A percentile compares a stretch with the other conserved stretches of the same genome.
These are phyloP conservation scores for Stygiomarasmius scandens DNA, from an alignment of 1,284 basidiomycete genomes.

Conservation along the genomic window DNA sequence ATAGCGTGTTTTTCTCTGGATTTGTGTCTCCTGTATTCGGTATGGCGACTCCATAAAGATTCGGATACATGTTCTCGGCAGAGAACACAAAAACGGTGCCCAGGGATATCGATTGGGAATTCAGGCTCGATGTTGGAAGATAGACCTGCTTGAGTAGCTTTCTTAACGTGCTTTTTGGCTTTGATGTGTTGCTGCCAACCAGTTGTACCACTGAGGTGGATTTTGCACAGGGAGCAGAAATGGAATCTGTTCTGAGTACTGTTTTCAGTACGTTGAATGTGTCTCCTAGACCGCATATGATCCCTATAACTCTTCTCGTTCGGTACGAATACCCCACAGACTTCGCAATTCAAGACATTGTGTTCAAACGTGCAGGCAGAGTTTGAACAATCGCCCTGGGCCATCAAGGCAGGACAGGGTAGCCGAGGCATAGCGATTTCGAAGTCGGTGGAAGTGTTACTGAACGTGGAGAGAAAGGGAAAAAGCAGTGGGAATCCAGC, in stretches of 20 bases:
- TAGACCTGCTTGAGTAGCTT: conserved; percentile 9
- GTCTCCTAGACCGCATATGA: conserved; percentile 31
- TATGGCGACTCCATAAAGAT: conserved; percentile 35
- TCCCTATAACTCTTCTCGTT: conserved; percentile 22
- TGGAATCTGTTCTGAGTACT: conserved; percentile 8
- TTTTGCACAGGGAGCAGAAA: conserved; percentile 8
- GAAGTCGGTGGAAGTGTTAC: background rate
- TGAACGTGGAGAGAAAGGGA: background rate
- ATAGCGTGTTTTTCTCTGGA: conserved; percentile 11
- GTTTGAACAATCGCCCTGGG: conserved; percentile 35
- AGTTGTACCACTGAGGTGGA: conserved; percentile 9
- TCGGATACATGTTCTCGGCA: conserved; percentile 38
- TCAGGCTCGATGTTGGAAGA: conserved; percentile 31
- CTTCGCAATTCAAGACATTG: conserved; percentile 38
- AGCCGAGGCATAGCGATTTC: background rate
- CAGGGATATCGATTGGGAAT: conserved; percentile 26
- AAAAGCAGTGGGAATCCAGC: background rate
- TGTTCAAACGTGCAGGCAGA: conserved; percentile 36
- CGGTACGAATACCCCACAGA: conserved; percentile 38
- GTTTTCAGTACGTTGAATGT: conserved; percentile 26
- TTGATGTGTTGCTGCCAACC: conserved; percentile 9
- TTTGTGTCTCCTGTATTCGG: conserved; percentile 30
- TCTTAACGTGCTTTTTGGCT: conserved; percentile 17
- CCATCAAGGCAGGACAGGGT: conserved; percentile 36
- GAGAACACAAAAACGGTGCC: conserved; percentile 37